Evolutionary conservation across 1,284 basidiomycete genomes (phyloP), one percentile per base, ranked within the genome.

Genomic region (Trichosporon coremiiforme): DNA sequence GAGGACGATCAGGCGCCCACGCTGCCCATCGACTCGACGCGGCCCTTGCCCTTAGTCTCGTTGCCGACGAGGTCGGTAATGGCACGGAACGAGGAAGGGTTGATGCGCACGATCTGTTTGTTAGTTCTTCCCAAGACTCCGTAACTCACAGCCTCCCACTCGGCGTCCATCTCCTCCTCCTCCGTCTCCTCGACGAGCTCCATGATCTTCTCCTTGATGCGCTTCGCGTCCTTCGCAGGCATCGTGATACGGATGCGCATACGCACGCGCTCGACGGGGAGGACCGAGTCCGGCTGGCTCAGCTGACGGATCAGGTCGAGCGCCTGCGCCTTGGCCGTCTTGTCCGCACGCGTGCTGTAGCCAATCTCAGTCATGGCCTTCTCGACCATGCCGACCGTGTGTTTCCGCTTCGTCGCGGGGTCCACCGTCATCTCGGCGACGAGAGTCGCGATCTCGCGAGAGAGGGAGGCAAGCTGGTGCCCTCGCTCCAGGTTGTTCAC

Each of bases 351-450:
- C 47, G 97, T 90, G 75, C 92, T 95, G 83, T 92, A 97, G 12
- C 95, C 95, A 6, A 94, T 90, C 80, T 98, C 95, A 29, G 89
- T 85, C 94, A 99, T 96, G 0, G 95, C 95, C 84, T 98, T 99
- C 80, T 99, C 97, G 73, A 99, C 94, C 86, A 99, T 94, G 22
- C 93, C 91, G 62, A 96, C 93, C 1, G 95, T 91, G 82, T 98
- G 95, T 4, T 95, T 94, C 25, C 90, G 86, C 78, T 94, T 90
- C 2, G 94, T 96, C 2, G 86, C 84, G 0, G 96, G 97, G 78
- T 99, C 95, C 41, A 98, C 94, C 70, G 93, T 97, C 86, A 95
- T 95, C 83, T 95, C 93, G 0, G 94, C 90, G 4, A 99, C 93
- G 57, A 94, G 88, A 0, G 94, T 97, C 1, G 94, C 94, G 73